phyloP scores from a whole-genome alignment of 495 filamentous ascomycete genomes.

The Achaetomiella virescens region DNA sequence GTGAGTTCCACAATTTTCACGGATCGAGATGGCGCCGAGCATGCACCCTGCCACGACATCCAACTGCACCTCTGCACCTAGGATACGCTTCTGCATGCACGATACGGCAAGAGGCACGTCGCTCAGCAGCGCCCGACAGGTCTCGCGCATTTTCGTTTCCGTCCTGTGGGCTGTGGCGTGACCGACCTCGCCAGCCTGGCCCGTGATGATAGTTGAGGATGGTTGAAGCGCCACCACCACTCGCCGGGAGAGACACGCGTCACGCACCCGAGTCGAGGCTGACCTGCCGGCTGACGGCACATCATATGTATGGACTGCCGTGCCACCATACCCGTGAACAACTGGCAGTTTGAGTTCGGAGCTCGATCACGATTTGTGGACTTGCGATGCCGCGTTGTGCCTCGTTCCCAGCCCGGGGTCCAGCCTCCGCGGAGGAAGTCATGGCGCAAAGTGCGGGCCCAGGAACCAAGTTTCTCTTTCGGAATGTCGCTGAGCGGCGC shows the following conservation, averaged over 20 bases:
- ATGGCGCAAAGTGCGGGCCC: conserved; percentile 15
- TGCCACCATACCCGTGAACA: conserved; percentile 20
- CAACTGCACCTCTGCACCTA: conserved; percentile 5
- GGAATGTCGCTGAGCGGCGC: conserved; percentile 31
- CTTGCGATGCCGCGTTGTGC: conserved; percentile 1
- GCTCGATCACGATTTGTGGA: conserved; percentile 4
- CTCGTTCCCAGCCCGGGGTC: conserved; percentile 7
- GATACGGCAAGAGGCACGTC: conserved; percentile 15
- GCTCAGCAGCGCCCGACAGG: conserved; percentile 5
- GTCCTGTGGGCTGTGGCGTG: conserved; percentile 12
- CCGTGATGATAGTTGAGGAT: neutral
- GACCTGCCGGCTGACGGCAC: neutral
- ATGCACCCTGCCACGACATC: conserved; percentile 17
- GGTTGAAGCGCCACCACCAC: no score
- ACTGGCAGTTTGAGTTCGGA: conserved; percentile 9
- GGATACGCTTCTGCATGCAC: conserved; percentile 12
- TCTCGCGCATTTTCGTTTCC: conserved; percentile 6
- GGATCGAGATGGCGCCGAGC: conserved; percentile 12
- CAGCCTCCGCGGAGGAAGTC: conserved; percentile 12
- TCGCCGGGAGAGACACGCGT: neutral
- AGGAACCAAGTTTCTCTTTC: conserved; percentile 28
- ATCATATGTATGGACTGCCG: conserved; percentile 14
- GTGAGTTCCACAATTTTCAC: neutral
- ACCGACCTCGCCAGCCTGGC: neutral
- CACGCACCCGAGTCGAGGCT: neutral